Evolutionary conservation across 768 basidiomycete genomes (phyloP).

Genomic region (Lyophyllum decastes): DNA sequence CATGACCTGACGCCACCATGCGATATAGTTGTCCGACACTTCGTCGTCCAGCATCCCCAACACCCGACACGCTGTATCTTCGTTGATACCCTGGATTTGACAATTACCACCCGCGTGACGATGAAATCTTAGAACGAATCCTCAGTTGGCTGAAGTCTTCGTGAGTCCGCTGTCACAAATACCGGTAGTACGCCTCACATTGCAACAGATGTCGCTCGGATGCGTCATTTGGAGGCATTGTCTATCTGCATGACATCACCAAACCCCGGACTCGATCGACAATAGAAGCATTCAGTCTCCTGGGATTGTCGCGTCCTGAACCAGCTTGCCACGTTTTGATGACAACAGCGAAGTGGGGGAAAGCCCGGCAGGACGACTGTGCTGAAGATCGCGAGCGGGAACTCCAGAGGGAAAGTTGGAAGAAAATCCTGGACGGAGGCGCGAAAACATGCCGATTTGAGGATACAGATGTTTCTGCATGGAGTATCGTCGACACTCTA

Average conservation of each 20-base stretch:
- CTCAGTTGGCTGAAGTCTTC: not conserved
- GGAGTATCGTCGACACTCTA: not conserved
- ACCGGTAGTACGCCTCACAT: not conserved
- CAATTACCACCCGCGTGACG: not conserved
- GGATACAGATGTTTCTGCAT: not conserved
- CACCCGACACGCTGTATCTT: not conserved
- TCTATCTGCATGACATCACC: not conserved
- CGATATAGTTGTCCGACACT: not conserved
- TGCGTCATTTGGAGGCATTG: not conserved
- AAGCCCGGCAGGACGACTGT: not conserved
- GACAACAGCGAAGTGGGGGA: not conserved
- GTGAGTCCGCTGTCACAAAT: not conserved
- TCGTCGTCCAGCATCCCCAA: not conserved
- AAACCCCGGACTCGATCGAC: not conserved
- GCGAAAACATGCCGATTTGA: not conserved
- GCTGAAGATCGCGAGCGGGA: not conserved
- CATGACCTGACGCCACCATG: not conserved
- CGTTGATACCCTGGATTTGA: constrained; percentile 2
- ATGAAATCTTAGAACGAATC: not conserved
- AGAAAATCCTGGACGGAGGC: not conserved
- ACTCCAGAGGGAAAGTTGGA: not conserved
- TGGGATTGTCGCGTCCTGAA: not conserved
- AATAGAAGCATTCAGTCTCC: not conserved
- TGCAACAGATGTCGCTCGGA: not conserved
- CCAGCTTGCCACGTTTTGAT: not conserved